Percentiles rank a stretch among this genome's conserved stretches.
These are phyloP conservation scores for Seiridium cupressi DNA, from an alignment of 2,329 filamentous ascomycete genomes.

Conservation along the genomic window DNA sequence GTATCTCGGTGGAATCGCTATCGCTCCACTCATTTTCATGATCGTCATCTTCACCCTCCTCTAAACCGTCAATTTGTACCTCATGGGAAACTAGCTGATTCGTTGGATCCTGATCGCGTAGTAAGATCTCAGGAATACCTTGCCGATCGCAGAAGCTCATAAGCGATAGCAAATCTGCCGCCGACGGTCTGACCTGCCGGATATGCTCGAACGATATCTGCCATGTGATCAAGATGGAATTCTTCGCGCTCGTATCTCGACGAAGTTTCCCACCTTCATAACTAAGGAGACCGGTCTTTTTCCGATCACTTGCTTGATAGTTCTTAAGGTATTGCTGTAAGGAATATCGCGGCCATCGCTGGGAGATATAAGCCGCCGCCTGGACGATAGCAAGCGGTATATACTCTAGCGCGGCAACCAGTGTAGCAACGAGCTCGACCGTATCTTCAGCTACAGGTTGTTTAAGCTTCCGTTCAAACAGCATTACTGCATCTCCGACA, in stretches of 20 bases:
- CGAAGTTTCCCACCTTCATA: slow-evolving; percentile 27
- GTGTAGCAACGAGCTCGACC: too few species aligned
- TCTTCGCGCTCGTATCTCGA: slow-evolving; percentile 28
- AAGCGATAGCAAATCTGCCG: slow-evolving; percentile 40
- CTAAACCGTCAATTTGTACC: background rate
- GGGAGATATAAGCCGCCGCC: slow-evolving; percentile 30
- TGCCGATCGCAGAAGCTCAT: slow-evolving; percentile 46
- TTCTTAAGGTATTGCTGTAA: slow-evolving; percentile 35
- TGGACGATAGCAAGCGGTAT: slow-evolving; percentile 33
- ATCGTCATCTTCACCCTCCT: background rate
- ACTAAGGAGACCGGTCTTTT: slow-evolving; percentile 25
- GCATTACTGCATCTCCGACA: slow-evolving; percentile 19
- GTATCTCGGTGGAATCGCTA: background rate
- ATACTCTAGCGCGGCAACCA: slow-evolving; percentile 25
- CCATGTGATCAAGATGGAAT: slow-evolving; percentile 35
- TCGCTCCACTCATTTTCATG: slow-evolving; percentile 7
- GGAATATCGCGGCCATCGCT: slow-evolving; percentile 22
- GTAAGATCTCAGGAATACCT: slow-evolving; percentile 10
- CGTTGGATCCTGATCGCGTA: background rate
- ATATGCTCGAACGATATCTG: slow-evolving; percentile 20
- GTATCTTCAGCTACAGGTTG: slow-evolving; percentile 4
- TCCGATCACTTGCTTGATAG: slow-evolving; percentile 29
- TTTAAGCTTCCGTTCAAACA: slow-evolving; percentile 27
- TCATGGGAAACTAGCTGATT: background rate
- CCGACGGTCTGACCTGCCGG: slow-evolving; percentile 19